A percentile compares a stretch with the other conserved stretches of the same genome.
These are phyloP conservation scores for Diaporthe eres DNA, from an alignment of 2,329 filamentous ascomycete genomes.

Conservation along the genomic window DNA sequence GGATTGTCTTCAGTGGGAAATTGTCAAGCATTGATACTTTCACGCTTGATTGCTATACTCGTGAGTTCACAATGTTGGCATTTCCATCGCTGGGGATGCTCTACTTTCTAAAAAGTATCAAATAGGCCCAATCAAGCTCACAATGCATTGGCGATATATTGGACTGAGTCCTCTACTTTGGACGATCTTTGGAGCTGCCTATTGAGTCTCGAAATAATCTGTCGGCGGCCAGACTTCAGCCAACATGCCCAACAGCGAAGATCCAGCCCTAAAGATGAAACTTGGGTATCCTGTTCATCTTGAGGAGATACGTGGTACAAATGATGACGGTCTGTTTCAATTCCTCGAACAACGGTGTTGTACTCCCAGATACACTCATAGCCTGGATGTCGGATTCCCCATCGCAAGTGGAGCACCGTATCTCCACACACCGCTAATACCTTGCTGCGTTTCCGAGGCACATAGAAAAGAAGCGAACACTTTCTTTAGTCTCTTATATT, in stretches of 20 bases:
- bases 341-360: no score
- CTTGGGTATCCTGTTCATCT: no score
- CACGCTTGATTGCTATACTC: background rate
- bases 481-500: background rate
- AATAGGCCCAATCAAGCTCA: background rate
- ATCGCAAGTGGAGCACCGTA: no score
- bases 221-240: no score
- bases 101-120: background rate
- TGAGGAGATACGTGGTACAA: no score
- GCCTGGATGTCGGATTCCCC: no score
- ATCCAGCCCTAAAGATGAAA: background rate
- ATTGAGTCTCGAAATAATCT: background rate
- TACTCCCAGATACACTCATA: no score
- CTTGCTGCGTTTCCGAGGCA: no score
- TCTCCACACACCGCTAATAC: no score
- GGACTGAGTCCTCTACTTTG: background rate
- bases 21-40: background rate
- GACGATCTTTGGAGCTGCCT: no score
- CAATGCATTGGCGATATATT: background rate
- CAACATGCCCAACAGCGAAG: background rate
- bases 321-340: no score
- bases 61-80: background rate
- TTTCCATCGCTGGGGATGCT: background rate
- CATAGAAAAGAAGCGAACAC: no score
- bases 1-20: background rate